Evolutionary conservation across 257 asterid genomes (phyloP).

Genomic region (Coffea canephora): DNA sequence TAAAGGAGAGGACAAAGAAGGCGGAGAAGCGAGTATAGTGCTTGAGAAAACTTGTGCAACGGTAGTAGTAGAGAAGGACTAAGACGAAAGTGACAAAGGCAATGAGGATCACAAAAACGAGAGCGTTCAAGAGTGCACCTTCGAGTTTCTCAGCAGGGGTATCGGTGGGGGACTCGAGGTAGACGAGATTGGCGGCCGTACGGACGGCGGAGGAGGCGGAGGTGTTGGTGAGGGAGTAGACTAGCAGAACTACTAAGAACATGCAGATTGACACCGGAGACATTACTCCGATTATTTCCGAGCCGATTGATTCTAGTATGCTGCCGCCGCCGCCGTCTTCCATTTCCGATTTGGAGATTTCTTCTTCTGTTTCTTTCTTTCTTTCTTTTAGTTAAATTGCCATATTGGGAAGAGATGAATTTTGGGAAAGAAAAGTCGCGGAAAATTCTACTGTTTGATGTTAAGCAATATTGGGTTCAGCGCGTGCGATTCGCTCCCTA

Average conservation of each 20-base stretch:
- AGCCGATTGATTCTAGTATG: conserved; percentile 70
- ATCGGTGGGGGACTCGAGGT: conserved; percentile 75
- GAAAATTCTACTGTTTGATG: too few species aligned
- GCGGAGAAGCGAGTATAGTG: conserved; percentile 85
- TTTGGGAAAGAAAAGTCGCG: too few species aligned
- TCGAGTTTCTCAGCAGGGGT: conserved; percentile 70
- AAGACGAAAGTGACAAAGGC: conserved; percentile 75
- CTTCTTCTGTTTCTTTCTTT: too few species aligned
- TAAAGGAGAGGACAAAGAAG: conserved; percentile 57
- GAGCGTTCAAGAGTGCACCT: conserved; percentile 76
- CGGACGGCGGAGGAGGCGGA: conserved; percentile 44
- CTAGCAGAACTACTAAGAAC: conserved; percentile 87
- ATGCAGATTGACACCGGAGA: conserved; percentile 93
- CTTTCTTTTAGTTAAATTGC: too few species aligned
- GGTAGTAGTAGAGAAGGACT: conserved; percentile 80
- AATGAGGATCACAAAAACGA: conserved; percentile 68
- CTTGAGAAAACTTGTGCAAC: conserved; percentile 69
- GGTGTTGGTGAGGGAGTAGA: conserved; percentile 61
- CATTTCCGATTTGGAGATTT: conserved; percentile 29
- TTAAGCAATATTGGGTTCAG: too few species aligned
- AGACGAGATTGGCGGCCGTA: conserved; percentile 84
- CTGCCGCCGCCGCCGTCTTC: conserved; percentile 68
- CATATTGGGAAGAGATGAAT: too few species aligned
- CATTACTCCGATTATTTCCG: conserved; percentile 87
- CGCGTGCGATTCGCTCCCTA: too few species aligned